Evolutionary conservation across 768 basidiomycete genomes (phyloP), one percentile per base, ranked within the genome.

Genomic region (Mycena floridula): DNA sequence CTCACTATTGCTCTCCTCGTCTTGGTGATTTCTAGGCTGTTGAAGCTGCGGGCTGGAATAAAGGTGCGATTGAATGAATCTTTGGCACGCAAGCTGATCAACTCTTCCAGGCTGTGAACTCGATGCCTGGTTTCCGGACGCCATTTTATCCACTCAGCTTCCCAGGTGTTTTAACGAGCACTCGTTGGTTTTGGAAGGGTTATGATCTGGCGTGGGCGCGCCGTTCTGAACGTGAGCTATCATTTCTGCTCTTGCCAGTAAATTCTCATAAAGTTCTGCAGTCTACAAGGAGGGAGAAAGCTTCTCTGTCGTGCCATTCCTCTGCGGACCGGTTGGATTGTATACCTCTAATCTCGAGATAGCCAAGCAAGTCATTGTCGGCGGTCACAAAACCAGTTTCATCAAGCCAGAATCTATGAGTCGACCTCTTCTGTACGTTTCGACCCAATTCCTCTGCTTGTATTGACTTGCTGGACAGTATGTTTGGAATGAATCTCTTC

Each of bases 401-500:
- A 43, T 64, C 35, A 77, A 77, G 48, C 68, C 73, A 2, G 51
- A 57, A 40, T 35, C 40, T 18, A 59, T 60, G 12, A 68, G 61
- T 47, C 45, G 23, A 12, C 51, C 61, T 1, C 48, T 70, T 18
- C 40, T 65, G 70, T 70, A 42, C 15, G 68, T 56, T 11, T 36
- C 28, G 4, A 32, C 18, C n/a, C 43, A 37, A 26, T 0, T 12
- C 40, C 26, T 25, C 39, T 1, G 23, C 4, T 16, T 43, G 7
- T 3, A 24, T 22, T 12, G 11, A 13, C 20, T 16, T n/a, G 23
- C 7, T 26, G 11, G 4, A 18, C 15, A 56, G 50, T 3, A 35
- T 68, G 13, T 74, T 68, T 61, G 75, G 74, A 2, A 64, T 66
- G 60, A 77, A 74, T 46, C 57, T 77, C 7, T 52, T 71, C n/a